These are phyloP conservation scores for Barnettozyma botsteinii DNA, from an alignment of 805 yeast genomes.

Conservation along the genomic window DNA sequence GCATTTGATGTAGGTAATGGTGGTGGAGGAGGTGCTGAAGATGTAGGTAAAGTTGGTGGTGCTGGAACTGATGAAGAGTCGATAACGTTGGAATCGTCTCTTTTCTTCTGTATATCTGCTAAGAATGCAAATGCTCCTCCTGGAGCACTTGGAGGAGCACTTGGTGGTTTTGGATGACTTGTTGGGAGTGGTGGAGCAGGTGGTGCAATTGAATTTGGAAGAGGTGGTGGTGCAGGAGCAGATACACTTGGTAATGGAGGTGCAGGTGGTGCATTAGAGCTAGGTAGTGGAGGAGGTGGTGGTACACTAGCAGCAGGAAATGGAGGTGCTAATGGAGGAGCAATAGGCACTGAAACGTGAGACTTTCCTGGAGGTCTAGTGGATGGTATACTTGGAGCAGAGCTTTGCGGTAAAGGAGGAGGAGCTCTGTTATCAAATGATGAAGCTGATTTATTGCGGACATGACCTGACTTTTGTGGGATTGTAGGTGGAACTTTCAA, in stretches of 20 bases:
- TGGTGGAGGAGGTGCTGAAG: constrained; percentile 5
- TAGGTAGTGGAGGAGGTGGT: constrained; percentile 13
- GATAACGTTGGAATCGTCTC: constrained; percentile 47
- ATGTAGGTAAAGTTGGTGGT: background rate
- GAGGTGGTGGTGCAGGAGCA: constrained; percentile 14
- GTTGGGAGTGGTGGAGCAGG: background rate
- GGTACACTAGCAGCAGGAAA: constrained; percentile 11
- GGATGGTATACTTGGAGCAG: constrained; percentile 27
- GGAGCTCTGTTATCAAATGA: constrained; percentile 10
- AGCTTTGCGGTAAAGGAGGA: too few relatives aligned
- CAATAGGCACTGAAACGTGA: constrained; percentile 10
- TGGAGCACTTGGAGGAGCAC: constrained; percentile 32
- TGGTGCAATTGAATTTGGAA: constrained; percentile 18
- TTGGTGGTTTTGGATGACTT: constrained; percentile 10
- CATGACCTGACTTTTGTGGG: constrained; percentile 16
- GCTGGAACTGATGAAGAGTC: constrained; percentile 28
- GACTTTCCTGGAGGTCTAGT: constrained; percentile 20
- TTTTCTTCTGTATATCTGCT: constrained; percentile 50
- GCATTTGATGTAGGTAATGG: constrained; percentile 2
- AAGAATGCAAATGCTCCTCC: constrained; percentile 50
- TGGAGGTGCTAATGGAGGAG: constrained; percentile 17
- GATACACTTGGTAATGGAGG: constrained; percentile 13
- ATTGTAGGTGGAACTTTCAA: constrained; percentile 16
- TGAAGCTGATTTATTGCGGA: constrained; percentile 13
- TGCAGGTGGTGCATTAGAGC: constrained; percentile 13